phyloP scores from a whole-genome alignment of 108 stramenopile genomes.

The Fragilariopsis cylindrus region DNA sequence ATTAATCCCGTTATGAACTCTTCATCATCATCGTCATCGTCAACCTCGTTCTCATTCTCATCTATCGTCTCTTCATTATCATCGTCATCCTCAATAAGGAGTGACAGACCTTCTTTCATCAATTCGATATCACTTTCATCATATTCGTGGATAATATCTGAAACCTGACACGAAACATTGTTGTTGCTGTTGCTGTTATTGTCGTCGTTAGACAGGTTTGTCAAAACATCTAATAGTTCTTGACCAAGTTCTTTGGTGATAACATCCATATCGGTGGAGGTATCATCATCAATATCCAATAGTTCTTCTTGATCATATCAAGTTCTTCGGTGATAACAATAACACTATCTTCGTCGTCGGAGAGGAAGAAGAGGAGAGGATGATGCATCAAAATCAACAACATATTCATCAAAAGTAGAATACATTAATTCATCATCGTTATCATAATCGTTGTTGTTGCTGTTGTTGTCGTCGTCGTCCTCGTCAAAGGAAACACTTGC shows the following conservation, averaged over 20 bases:
- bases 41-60: neutral
- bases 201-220: no score
- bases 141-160: neutral
- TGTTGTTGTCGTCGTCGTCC: neutral
- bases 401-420: neutral
- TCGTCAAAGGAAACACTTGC: neutral
- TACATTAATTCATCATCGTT: neutral
- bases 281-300: no score
- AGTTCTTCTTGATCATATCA: neutral
- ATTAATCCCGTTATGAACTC: neutral
- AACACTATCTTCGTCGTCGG: no score
- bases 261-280: no score
- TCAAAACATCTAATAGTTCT: no score
- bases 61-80: neutral
- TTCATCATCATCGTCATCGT: neutral
- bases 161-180: no score
- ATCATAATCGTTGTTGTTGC: neutral
- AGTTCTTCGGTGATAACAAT: no score
- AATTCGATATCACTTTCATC: neutral
- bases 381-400: no score
- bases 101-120: constrained; percentile 7
- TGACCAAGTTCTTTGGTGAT: no score
- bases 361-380: no score
- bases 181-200: no score
- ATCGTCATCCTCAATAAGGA: neutral